Base-by-base conservation (phyloP, 352 stramenopile genomes). In the Phytophthora podocarpi region DNA sequence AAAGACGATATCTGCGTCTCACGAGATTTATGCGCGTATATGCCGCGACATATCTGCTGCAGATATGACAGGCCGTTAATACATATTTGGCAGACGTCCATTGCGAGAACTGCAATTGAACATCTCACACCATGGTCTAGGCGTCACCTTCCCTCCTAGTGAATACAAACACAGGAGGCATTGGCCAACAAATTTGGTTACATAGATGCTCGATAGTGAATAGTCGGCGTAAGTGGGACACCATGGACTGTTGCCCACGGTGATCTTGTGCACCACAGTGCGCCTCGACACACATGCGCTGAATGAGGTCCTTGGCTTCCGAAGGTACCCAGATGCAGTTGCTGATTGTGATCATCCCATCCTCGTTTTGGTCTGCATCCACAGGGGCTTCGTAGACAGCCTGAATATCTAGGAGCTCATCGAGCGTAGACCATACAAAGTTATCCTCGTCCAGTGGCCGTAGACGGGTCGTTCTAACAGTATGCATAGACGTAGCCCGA, bases 1-100 rank as follows among this genome's bases (percentile, higher is more conserved):
- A 34, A 23, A 46, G 32, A 56, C 48, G 23, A 47, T 20, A 57
- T 48, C 34, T 37, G n/a, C n/a, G 43, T 30, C 20, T 45, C 20
- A 28, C 20, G 20, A 45, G 37, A 45, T 45, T 30, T 28, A 37
- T n/a, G n/a, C n/a, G n/a, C n/a, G 9, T 39, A 39, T 39, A 39
- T 39, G 34, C 34, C 1, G n/a, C 9, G 34, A 13, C 13, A 39
- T 39, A 39, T 39, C 34, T 21, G 34, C 34, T 39, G 5, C 12
- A 39, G 15, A 21, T 39, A 39, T 39, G 3, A 4, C 12, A 21
- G 10, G 13, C 21, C 5, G 15, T 23, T 39, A 39, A n/a, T n/a
- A n/a, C n/a, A n/a, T n/a, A n/a, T n/a, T n/a, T n/a, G n/a, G n/a
- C n/a, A n/a, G n/a, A n/a, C n/a, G n/a, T n/a, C n/a, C n/a, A n/a